Conservation (phyloP, 768 basidiomycete genomes). For the Chalciporus sphaerocephalus region DNA sequence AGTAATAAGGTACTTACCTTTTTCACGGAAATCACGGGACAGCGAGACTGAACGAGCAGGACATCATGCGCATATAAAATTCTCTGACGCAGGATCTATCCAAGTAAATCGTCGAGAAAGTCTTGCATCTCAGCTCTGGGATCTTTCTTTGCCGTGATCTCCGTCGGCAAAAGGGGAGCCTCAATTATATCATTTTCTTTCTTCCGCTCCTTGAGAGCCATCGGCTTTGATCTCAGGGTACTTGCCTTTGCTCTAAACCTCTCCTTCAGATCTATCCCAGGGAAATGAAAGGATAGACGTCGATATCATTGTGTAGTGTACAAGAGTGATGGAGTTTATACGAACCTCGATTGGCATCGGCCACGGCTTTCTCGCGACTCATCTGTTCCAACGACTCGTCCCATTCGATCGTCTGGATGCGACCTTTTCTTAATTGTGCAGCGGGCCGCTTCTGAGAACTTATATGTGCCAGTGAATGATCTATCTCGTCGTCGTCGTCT, state of each 20-base stretch:
- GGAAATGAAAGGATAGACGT: background rate
- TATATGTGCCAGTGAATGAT: conserved; percentile 53
- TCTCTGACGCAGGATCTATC: conserved; percentile 29
- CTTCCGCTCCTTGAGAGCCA: conserved; percentile 33
- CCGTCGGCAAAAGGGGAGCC: conserved; percentile 52
- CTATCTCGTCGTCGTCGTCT: conserved; percentile 53
- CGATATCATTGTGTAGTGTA: no score
- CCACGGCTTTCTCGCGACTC: conserved; percentile 63
- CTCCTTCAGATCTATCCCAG: conserved; percentile 50
- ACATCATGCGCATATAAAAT: no score
- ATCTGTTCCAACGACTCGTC: conserved; percentile 60
- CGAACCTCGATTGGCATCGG: conserved; percentile 73
- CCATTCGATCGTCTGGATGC: conserved; percentile 63
- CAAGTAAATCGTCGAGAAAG: conserved; percentile 63
- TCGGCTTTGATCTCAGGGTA: conserved; percentile 39
- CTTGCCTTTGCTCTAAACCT: conserved; percentile 56
- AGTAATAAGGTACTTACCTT: no score
- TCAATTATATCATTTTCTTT: conserved; percentile 37
- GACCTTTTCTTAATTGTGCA: conserved; percentile 52
- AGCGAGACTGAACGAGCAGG: no score
- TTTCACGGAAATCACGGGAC: no score
- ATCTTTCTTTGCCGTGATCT: conserved; percentile 30
- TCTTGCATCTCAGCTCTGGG: conserved; percentile 64
- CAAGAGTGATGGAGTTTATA: background rate
- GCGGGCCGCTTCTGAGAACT: conserved; percentile 26